Evolutionary conservation across 2,329 filamentous ascomycete genomes (phyloP), one percentile per base, ranked within the genome.

Genomic region (Fusarium tanahbumbuense): DNA sequence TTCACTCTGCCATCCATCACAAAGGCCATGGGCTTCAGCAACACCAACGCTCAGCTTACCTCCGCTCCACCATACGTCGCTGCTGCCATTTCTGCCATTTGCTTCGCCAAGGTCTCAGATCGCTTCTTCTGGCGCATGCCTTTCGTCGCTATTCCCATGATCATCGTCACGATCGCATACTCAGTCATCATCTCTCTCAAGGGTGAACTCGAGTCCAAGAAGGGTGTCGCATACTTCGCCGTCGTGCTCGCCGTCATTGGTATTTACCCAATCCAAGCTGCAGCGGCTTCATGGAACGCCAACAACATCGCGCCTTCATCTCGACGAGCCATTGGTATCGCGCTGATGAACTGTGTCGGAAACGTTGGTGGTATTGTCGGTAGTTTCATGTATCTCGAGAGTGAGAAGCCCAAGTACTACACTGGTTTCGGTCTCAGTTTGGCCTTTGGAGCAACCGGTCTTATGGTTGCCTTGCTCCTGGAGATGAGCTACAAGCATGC

Each of bases 81-180:
- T 0, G 91, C 89, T 0, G 89, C 89, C 0, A 79, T 91, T 5
- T 71, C 91, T 1, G 92, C 91, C 0, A 81, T 93, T 5, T 53
- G 81, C 1, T 83, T 92, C 27, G 91, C 91, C 3, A 91, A 84
- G 73, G 76, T 90, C 8, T 91, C 91, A 0, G 92, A 94, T 73
- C 84, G 87, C 2, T 92, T 89, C 57, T 73, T 55, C 61, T 74
- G 72, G 72, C 54, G 72, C 53, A 74, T 74, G 72, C 72, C 72
- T 2, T 74, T 74, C n/a, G 72, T 74, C 1, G 72, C 54, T 8
- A 70, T 60, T 0, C 72, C 72, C 6, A 67, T 74, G 67, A 12
- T 56, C 0, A 74, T 74, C 2, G 72, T 74, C 0, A 54, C 70
- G 3, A 40, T 71, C 6, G 72, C 70, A 10, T 74, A 74, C 46